These are phyloP conservation scores for Atkinsonella texensis DNA, from an alignment of 2,329 filamentous ascomycete genomes.

Conservation along the genomic window DNA sequence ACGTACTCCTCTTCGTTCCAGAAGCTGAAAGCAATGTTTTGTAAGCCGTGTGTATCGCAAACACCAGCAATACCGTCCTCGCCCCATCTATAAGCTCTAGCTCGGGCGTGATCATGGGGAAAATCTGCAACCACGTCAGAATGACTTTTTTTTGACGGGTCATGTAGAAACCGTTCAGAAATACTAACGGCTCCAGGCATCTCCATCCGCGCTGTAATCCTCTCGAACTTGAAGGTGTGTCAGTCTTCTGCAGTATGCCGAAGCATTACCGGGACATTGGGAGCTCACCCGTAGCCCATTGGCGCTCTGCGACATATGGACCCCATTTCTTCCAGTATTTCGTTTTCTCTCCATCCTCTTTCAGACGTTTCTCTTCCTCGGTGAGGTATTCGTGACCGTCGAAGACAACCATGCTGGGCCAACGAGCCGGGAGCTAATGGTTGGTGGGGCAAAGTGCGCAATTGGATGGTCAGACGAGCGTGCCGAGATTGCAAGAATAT, in stretches of 20 bases:
- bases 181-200: slow-evolving; percentile 86
- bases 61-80: slow-evolving; percentile 96
- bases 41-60: slow-evolving; percentile 75
- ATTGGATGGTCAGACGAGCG: slow-evolving; percentile 3
- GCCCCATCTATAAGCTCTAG: slow-evolving; percentile 85
- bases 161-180: neutral
- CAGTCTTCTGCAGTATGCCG: slow-evolving; percentile 12
- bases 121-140: slow-evolving; percentile 50
- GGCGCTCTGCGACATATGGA: slow-evolving; percentile 82
- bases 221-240: slow-evolving; percentile 50
- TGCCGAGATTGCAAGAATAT: neutral
- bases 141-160: slow-evolving; percentile 6
- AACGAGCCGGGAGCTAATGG: slow-evolving; percentile 2
- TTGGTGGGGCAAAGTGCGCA: slow-evolving; percentile 8
- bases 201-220: slow-evolving; percentile 81
- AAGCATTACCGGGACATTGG: neutral
- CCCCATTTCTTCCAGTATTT: slow-evolving; percentile 99
- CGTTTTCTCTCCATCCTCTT: slow-evolving; percentile 67
- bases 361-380: slow-evolving; percentile 81
- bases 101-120: slow-evolving; percentile 81
- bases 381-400: slow-evolving; percentile 80
- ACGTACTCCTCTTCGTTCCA: slow-evolving; percentile 91
- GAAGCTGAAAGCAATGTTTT: slow-evolving; percentile 92
- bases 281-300: slow-evolving; percentile 79
- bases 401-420: slow-evolving; percentile 66